These are phyloP conservation scores for Chenopodium suecicum DNA, from an alignment of 148 eudicot species.

Conservation along the genomic window DNA sequence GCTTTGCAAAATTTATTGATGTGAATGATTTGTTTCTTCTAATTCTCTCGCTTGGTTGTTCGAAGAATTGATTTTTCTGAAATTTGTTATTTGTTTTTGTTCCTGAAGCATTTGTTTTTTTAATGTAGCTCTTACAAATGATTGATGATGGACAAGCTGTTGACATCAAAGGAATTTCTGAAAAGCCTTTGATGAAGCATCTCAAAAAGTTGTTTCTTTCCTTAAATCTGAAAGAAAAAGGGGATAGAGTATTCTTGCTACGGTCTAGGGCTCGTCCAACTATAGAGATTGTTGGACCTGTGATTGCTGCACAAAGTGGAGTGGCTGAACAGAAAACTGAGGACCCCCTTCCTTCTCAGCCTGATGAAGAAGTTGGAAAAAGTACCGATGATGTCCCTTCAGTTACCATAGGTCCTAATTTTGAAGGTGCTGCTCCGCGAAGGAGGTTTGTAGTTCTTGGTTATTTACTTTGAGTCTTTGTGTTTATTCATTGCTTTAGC, in stretches of 20 bases:
- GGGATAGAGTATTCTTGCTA: conserved; percentile 64
- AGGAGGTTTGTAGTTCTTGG: conserved; percentile 46
- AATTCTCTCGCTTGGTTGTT: neutral
- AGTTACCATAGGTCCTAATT: conserved; percentile 23
- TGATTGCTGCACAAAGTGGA: conserved; percentile 38
- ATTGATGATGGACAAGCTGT: conserved; percentile 96
- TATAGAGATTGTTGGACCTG: conserved; percentile 64
- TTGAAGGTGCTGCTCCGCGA: conserved; percentile 54
- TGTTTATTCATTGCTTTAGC: neutral
- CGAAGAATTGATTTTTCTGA: neutral
- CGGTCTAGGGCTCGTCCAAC: conserved; percentile 70
- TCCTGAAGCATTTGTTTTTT: conserved; percentile 29
- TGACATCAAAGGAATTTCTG: conserved; percentile 87
- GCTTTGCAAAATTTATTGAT: neutral
- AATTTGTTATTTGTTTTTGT: neutral
- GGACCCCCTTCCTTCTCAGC: conserved; percentile 26
- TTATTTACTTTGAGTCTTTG: conserved; percentile 15
- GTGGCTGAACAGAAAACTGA: conserved; percentile 34
- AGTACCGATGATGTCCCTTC: conserved; percentile 33
- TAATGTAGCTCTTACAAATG: conserved; percentile 72
- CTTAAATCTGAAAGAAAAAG: conserved; percentile 72
- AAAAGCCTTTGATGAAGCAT: conserved; percentile 67
- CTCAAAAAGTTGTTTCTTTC: conserved; percentile 74
- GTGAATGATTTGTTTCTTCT: neutral
- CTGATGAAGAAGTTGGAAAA: conserved; percentile 31